Evolutionary conservation across 1,284 basidiomycete species (phyloP), one percentile per base, ranked within the genome.

Genomic region (Dichomitus squalens): DNA sequence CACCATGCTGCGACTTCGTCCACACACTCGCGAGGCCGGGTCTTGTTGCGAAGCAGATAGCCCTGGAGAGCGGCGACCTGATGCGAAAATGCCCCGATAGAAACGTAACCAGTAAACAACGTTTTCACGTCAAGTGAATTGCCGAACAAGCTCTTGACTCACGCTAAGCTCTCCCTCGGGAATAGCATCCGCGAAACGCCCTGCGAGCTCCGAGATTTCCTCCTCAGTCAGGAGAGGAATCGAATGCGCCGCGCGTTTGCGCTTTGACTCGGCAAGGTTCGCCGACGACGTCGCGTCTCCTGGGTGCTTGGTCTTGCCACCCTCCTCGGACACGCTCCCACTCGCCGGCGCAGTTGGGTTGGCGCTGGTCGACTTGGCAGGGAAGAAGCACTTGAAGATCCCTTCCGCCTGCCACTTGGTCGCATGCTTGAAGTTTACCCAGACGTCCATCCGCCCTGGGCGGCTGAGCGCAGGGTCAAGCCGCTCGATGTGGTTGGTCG

Each of bases 311-410:
- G 23, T 12, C 39, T 43, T 43, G 11, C 29, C 39, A 9, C 18
- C 20, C 18, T 16, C 31, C n/a, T n/a, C 16, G 11, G 27, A 50
- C 36, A 5, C 52, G 39, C 38, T 23, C 49, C 40, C 41, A 36
- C 23, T 18, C 44, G 55, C 53, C 25, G 25, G 41, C 16, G 21
- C 40, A 14, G 54, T 12, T 2, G 54, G n/a, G n/a, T 46, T 21
- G 41, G 36, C 36, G 43, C 33, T 9, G 43, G 44, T 49, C 20
- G 56, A 34, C 68, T 84, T 85, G 70, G 72, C 85, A 1, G 92
- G 92, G 85, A 93, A 94, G 83, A 94, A 95, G 72, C 90, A 92
- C 71, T 92, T 91, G 84, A 93, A 95, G 70, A 93, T 91, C 52
- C 89, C 90, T 73, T 92, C 90, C 25, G 91, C 92, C 69, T 94